Percentiles rank a stretch among this genome's conserved stretches.
phyloP scores from a whole-genome alignment of 345 rosid species.

The Euphorbia pulcherrima region DNA sequence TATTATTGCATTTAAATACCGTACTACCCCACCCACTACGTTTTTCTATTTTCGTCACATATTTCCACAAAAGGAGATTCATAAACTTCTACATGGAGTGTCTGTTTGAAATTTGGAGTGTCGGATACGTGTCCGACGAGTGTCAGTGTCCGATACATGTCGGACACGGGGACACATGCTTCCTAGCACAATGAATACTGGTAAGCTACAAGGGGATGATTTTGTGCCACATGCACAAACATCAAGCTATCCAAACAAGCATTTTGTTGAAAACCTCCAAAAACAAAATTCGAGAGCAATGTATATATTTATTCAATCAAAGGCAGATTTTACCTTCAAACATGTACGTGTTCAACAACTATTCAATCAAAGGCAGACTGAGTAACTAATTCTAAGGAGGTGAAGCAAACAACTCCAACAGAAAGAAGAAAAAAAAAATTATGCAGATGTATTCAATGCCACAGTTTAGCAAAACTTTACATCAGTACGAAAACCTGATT shows the following conservation, averaged over 20 bases:
- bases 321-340: slow-evolving; percentile 15
- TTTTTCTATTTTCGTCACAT: too few relatives aligned
- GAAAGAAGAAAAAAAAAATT: background rate
- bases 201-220: background rate
- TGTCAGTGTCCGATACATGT: too few relatives aligned
- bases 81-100: too few relatives aligned
- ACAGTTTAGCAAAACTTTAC: slow-evolving; percentile 19
- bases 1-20: too few relatives aligned
- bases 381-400: slow-evolving; percentile 11
- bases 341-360: slow-evolving; percentile 3
- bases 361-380: background rate
- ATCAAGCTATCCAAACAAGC: background rate
- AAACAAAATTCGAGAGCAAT: background rate
- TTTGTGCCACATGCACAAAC: background rate
- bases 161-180: too few relatives aligned
- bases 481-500: slow-evolving; percentile 13
- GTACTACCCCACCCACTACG: too few relatives aligned
- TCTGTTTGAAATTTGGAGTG: too few relatives aligned
- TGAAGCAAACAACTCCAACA: background rate
- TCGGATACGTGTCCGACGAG: too few relatives aligned
- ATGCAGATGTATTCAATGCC: slow-evolving; percentile 1
- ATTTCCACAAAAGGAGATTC: too few relatives aligned
- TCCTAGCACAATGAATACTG: background rate
- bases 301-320: slow-evolving; percentile 16
- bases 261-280: background rate